Evolutionary conservation across 306 rosid genomes (phyloP).

Genomic region (Nissolia schottii): DNA sequence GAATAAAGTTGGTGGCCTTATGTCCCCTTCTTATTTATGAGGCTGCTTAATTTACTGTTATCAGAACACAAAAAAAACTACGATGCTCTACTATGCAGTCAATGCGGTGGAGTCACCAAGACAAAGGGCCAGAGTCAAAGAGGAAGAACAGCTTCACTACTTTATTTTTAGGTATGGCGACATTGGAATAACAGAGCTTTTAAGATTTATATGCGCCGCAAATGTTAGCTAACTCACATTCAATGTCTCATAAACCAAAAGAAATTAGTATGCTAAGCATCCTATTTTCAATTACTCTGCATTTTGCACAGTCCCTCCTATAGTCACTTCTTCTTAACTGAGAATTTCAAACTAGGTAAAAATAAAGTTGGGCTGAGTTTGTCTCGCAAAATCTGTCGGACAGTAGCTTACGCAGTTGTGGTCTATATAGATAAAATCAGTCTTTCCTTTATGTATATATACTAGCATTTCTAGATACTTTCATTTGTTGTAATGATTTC

Average conservation of each 20-base stretch:
- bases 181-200: conserved; percentile 1
- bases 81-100: conserved; percentile 12
- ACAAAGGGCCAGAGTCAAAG: conserved; percentile 7
- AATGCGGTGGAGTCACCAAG: conserved; percentile 2
- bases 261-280: background rate
- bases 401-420: conserved; percentile 4
- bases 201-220: background rate
- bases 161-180: background rate
- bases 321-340: conserved; percentile 1
- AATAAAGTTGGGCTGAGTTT: background rate
- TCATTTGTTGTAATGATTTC: no score
- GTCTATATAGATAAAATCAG: background rate
- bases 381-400: background rate
- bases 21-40: no score
- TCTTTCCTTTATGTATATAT: background rate
- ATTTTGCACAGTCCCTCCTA: background rate
- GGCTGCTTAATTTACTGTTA: no score
- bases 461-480: conserved; percentile 8
- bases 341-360: background rate
- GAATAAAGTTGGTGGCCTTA: no score
- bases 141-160: background rate
- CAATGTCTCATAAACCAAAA: conserved; percentile 8
- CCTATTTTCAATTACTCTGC: background rate
- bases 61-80: no score
- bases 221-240: background rate